phyloP scores from a whole-genome alignment of 2,329 filamentous ascomycete species.

The Juglanconis juglandina region DNA sequence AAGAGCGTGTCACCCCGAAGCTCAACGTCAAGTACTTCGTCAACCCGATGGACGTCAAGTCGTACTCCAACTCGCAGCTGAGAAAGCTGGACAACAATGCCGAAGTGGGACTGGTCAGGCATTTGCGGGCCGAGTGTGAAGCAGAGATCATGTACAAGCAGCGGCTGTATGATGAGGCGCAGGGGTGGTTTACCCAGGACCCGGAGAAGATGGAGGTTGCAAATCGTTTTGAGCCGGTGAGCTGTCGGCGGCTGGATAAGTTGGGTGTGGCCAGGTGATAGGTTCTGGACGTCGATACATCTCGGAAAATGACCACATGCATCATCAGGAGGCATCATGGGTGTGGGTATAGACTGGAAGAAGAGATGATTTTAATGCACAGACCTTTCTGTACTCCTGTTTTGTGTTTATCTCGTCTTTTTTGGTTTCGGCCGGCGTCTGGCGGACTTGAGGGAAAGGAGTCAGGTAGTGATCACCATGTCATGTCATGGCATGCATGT shows the following conservation, averaged over 20 bases:
- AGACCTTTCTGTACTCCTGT: too few relatives aligned
- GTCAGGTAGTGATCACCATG: too few relatives aligned
- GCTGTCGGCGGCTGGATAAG: constrained; percentile 49
- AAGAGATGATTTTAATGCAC: too few relatives aligned
- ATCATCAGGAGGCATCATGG: not conserved
- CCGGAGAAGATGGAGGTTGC: constrained; percentile 74
- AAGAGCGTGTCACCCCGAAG: constrained; percentile 66
- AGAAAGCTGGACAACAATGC: constrained; percentile 72
- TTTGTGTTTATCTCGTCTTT: too few relatives aligned
- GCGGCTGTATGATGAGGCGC: constrained; percentile 70
- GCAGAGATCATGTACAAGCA: constrained; percentile 64
- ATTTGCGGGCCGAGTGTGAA: constrained; percentile 69
- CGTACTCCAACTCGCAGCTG: constrained; percentile 67
- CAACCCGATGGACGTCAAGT: constrained; percentile 71
- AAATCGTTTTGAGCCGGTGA: constrained; percentile 46
- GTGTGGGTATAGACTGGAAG: not conserved
- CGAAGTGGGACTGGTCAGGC: constrained; percentile 68
- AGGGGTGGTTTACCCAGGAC: constrained; percentile 85
- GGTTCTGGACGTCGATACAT: not conserved
- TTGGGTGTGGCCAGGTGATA: constrained; percentile 30
- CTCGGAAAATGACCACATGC: not conserved
- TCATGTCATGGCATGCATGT: too few relatives aligned
- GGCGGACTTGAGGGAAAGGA: too few relatives aligned
- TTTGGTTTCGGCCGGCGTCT: too few relatives aligned
- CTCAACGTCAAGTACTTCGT: constrained; percentile 81